phyloP scores from a whole-genome alignment of 768 basidiomycete genomes.

The Leccinum boreale region DNA sequence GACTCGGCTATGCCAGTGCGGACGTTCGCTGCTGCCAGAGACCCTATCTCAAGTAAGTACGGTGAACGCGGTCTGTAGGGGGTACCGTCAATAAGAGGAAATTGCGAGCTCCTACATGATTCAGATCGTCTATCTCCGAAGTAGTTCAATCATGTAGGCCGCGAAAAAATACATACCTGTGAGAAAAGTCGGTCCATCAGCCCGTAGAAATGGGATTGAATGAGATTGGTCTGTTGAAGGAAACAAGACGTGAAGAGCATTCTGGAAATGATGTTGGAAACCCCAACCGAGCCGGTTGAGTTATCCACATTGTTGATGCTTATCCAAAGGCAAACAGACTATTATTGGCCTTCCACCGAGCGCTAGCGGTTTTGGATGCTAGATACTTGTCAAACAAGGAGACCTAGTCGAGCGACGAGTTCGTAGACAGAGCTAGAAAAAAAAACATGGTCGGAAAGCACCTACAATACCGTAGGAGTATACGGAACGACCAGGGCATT shows the following conservation, averaged over 20 bases:
- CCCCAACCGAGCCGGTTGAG: slow-evolving; percentile 16
- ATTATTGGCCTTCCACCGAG: slow-evolving; percentile 45
- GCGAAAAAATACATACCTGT: slow-evolving; percentile 11
- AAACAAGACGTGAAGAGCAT: neutral
- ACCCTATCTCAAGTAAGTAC: slow-evolving; percentile 43
- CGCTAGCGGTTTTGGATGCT: slow-evolving; percentile 44
- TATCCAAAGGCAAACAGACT: slow-evolving; percentile 67
- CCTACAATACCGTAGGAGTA: slow-evolving; percentile 43
- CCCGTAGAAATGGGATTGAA: slow-evolving; percentile 21
- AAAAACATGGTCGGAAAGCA: slow-evolving; percentile 22
- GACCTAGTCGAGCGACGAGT: slow-evolving; percentile 51
- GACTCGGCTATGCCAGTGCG: slow-evolving; percentile 41
- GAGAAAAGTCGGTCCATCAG: slow-evolving; percentile 27
- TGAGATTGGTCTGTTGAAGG: slow-evolving; percentile 20
- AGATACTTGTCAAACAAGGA: slow-evolving; percentile 50
- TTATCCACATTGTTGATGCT: slow-evolving; percentile 61
- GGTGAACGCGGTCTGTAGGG: slow-evolving; percentile 54
- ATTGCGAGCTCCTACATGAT: slow-evolving; percentile 46
- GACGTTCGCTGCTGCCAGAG: slow-evolving; percentile 25
- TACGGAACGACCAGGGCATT: slow-evolving; percentile 53
- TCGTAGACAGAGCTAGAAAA: slow-evolving; percentile 1
- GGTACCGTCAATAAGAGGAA: slow-evolving; percentile 65
- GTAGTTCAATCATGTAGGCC: neutral
- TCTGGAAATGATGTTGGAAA: neutral
- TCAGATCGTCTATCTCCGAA: slow-evolving; percentile 19